Percentiles rank a stretch among this genome's conserved stretches.
phyloP scores from a whole-genome alignment of 2,329 filamentous ascomycete genomes.

The Arthrobotrys megalospora region DNA sequence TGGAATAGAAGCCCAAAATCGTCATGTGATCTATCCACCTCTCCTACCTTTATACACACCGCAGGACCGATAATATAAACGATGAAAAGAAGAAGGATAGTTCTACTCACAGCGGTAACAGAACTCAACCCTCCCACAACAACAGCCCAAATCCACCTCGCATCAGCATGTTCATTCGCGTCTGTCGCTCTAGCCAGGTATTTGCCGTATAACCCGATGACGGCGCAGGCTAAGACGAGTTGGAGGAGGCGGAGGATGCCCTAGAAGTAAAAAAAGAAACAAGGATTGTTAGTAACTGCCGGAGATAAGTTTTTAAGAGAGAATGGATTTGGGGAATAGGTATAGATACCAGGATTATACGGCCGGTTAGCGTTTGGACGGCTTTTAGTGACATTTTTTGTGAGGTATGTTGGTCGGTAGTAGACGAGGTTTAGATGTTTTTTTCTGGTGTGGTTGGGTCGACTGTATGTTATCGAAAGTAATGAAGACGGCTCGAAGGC shows the following conservation, averaged over 20 bases:
- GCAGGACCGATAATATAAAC: slow-evolving; percentile 61
- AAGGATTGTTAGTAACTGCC: neutral
- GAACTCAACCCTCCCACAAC: slow-evolving; percentile 78
- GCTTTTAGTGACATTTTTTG: slow-evolving; percentile 51
- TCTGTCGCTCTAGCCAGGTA: slow-evolving; percentile 75
- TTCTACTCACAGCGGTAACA: slow-evolving; percentile 70
- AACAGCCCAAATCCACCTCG: slow-evolving; percentile 83
- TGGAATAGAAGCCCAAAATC: neutral
- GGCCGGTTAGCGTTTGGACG: slow-evolving; percentile 37
- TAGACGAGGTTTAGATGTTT: no score
- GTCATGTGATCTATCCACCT: slow-evolving; percentile 20
- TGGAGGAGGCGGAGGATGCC: slow-evolving; percentile 79
- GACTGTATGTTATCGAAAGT: neutral
- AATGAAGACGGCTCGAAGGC: no score
- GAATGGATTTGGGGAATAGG: neutral
- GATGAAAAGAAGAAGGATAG: slow-evolving; percentile 75
- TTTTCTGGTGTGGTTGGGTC: neutral
- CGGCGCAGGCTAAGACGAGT: slow-evolving; percentile 81
- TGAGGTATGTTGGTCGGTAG: neutral
- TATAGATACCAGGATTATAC: slow-evolving; percentile 45
- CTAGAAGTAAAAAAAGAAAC: slow-evolving; percentile 33
- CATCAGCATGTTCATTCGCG: slow-evolving; percentile 72
- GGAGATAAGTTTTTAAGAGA: neutral
- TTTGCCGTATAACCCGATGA: slow-evolving; percentile 82
- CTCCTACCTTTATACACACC: slow-evolving; percentile 6